Evolutionary conservation across 1,139 yeast genomes (phyloP).

Genomic region (Pichia sp.): DNA sequence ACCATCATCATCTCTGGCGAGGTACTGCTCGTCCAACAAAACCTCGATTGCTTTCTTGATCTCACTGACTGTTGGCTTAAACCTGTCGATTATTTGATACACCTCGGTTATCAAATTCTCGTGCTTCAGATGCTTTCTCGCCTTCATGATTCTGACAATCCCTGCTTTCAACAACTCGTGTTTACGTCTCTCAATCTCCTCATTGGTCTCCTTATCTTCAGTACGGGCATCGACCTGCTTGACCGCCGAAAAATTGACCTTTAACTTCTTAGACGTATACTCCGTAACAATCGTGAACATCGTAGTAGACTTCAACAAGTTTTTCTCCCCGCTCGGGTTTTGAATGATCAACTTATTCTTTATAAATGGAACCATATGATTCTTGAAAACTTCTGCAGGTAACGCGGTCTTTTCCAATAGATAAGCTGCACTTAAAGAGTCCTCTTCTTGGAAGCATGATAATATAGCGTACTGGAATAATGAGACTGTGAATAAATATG

Average conservation of each 20-base stretch:
- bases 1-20: slow-evolving; percentile 73
- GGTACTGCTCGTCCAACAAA: slow-evolving; percentile 80
- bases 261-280: slow-evolving; percentile 78
- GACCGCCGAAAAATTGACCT: slow-evolving; percentile 79
- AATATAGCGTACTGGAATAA: slow-evolving; percentile 84
- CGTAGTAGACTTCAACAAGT: slow-evolving; percentile 49
- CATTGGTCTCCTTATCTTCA: slow-evolving; percentile 78
- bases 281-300: slow-evolving; percentile 70
- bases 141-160: slow-evolving; percentile 95
- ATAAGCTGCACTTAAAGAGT: slow-evolving; percentile 56
- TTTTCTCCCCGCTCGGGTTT: slow-evolving; percentile 51
- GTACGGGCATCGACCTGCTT: slow-evolving; percentile 64
- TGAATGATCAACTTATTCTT: slow-evolving; percentile 74
- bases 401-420: slow-evolving; percentile 67
- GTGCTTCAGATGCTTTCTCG: slow-evolving; percentile 75
- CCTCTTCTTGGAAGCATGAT: slow-evolving; percentile 67
- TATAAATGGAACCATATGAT: slow-evolving; percentile 72
- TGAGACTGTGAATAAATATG: slow-evolving; percentile 76
- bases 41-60: slow-evolving; percentile 83
- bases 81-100: slow-evolving; percentile 80
- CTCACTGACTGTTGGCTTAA: slow-evolving; percentile 79
- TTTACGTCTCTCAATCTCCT: slow-evolving; percentile 83
- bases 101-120: slow-evolving; percentile 83
- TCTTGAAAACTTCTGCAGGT: slow-evolving; percentile 60
- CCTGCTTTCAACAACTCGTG: slow-evolving; percentile 86